Evolutionary conservation across 2,329 filamentous ascomycete genomes (phyloP).

Genomic region (Anisogramma anomala): DNA sequence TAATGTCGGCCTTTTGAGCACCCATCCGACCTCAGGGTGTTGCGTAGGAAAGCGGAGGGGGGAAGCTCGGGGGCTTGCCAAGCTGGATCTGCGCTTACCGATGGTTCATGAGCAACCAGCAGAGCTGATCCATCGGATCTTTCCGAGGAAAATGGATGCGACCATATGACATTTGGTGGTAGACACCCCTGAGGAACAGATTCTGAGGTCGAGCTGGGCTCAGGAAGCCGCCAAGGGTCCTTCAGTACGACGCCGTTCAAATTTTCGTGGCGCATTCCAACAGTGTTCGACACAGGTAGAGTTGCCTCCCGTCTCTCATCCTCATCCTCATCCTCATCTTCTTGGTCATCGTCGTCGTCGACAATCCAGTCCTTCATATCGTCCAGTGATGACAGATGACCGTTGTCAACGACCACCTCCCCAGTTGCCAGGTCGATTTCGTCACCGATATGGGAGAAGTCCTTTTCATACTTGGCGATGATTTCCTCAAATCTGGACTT

Average conservation of each 20-base stretch:
- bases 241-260: too few species aligned
- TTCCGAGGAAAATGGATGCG: slow-evolving; percentile 15
- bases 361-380: slow-evolving; percentile 13
- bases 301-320: slow-evolving; percentile 12
- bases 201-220: too few species aligned
- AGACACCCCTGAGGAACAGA: too few species aligned
- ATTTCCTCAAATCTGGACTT: slow-evolving; percentile 81
- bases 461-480: slow-evolving; percentile 74
- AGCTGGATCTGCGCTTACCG: slow-evolving; percentile 22
- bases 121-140: background rate
- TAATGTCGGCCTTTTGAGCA: background rate
- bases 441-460: slow-evolving; percentile 75
- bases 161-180: slow-evolving; percentile 16
- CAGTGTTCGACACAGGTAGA: too few species aligned
- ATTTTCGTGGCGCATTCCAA: too few species aligned
- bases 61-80: slow-evolving; percentile 29
- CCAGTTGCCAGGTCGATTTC: slow-evolving; percentile 80
- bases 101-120: slow-evolving; percentile 13
- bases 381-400: slow-evolving; percentile 54
- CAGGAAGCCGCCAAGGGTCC: too few species aligned
- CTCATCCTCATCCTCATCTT: slow-evolving; percentile 23
- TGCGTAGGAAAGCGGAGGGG: slow-evolving; percentile 13
- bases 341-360: slow-evolving; percentile 17
- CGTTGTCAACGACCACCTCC: slow-evolving; percentile 79
- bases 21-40: slow-evolving; percentile 5